phyloP scores from a whole-genome alignment of 257 asterid genomes.

The Solanum sitiens region DNA sequence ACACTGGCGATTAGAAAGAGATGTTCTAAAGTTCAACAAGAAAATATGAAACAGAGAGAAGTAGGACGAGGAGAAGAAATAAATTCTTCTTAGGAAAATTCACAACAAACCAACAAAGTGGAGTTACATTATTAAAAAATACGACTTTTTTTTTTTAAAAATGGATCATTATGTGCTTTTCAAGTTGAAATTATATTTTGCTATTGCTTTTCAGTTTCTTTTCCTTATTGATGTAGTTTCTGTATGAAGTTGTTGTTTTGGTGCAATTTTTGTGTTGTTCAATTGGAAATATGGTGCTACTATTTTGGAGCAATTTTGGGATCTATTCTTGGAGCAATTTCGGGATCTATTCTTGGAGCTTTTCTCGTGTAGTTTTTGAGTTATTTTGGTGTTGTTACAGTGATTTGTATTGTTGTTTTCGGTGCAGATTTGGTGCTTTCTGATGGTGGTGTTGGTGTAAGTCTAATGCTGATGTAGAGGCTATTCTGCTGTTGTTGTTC shows the following conservation, averaged over 20 bases:
- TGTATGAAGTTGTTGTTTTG: too few relatives aligned
- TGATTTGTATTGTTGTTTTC: too few relatives aligned
- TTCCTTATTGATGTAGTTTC: background rate
- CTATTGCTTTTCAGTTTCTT: background rate
- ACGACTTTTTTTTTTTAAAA: background rate
- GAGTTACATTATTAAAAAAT: background rate
- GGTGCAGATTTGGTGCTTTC: background rate
- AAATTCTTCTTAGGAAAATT: background rate
- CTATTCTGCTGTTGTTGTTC: background rate
- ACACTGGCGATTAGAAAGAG: too few relatives aligned
- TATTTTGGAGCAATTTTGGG: too few relatives aligned
- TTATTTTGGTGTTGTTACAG: background rate
- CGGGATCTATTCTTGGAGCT: too few relatives aligned
- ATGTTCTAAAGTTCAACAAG: background rate
- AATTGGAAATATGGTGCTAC: too few relatives aligned
- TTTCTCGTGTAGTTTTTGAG: background rate
- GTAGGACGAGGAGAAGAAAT: background rate
- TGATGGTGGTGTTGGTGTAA: background rate
- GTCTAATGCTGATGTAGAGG: background rate
- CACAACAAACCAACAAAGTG: background rate
- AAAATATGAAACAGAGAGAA: background rate
- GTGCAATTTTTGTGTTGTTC: too few relatives aligned
- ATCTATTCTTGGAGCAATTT: too few relatives aligned
- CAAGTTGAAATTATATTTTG: background rate
- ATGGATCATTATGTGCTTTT: background rate